Evolutionary conservation across 345 rosid genomes (phyloP).

Genomic region (Kandelia obovata): DNA sequence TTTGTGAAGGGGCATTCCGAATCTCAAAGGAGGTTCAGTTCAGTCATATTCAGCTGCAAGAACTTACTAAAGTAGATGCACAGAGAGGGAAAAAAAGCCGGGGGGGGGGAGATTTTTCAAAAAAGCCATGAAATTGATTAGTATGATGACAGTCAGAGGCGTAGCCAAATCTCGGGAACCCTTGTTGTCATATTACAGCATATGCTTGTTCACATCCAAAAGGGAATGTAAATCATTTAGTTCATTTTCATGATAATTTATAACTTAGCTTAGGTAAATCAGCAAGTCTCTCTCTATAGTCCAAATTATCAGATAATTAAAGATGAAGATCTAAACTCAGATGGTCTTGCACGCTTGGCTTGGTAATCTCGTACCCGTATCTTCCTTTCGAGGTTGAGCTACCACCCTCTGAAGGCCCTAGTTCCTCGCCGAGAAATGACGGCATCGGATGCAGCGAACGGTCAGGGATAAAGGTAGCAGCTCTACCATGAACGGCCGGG

Average conservation of each 20-base stretch:
- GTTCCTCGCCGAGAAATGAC: constrained; percentile 39
- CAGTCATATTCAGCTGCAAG: too few species aligned
- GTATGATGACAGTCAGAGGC: too few species aligned
- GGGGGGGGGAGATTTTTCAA: too few species aligned
- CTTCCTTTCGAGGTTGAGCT: constrained; percentile 32
- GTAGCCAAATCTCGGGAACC: not conserved
- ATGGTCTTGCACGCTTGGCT: not conserved
- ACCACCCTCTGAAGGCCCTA: constrained; percentile 24
- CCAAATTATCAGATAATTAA: not conserved
- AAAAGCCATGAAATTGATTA: too few species aligned
- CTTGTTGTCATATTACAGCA: not conserved
- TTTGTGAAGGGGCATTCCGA: too few species aligned
- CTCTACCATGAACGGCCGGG: constrained; percentile 42
- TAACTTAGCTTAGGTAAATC: not conserved
- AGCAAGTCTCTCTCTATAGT: not conserved
- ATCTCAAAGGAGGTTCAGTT: too few species aligned
- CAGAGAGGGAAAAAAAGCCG: too few species aligned
- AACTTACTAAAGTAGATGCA: too few species aligned
- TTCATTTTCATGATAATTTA: not conserved
- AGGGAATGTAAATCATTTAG: not conserved
- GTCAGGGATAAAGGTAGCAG: constrained; percentile 29
- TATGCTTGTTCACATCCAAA: not conserved
- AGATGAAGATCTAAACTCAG: constrained; percentile 2
- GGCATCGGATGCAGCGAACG: constrained; percentile 41
- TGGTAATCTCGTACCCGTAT: not conserved